Evolutionary conservation across 441 rosid genomes (phyloP).

Genomic region (Gossypium lobatum): DNA sequence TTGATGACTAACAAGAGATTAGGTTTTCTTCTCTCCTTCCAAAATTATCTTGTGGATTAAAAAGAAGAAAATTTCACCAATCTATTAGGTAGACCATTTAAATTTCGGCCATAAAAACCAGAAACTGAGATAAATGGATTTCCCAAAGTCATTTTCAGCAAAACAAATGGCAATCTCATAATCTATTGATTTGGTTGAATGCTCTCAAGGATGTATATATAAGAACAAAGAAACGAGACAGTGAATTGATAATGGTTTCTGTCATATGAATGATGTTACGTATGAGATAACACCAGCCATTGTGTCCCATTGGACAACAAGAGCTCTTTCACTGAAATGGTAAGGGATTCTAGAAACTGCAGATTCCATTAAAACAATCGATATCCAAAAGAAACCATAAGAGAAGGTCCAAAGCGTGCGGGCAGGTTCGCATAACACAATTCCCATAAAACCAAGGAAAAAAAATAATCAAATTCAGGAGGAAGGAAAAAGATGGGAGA

Average conservation of each 20-base stretch:
- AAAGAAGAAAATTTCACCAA: background rate
- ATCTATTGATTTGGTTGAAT: background rate
- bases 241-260: background rate
- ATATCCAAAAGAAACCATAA: background rate
- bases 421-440: background rate
- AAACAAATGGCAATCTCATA: background rate
- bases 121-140: background rate
- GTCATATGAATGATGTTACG: background rate
- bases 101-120: background rate
- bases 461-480: background rate
- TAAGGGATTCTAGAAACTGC: background rate
- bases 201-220: background rate
- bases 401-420: background rate
- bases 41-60: background rate
- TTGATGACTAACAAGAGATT: background rate
- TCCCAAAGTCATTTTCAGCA: background rate
- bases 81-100: background rate
- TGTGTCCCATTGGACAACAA: background rate
- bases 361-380: background rate
- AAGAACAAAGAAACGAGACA: background rate
- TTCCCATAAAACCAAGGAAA: background rate
- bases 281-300: background rate
- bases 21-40: background rate
- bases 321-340: background rate
- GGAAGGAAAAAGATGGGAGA: slow-evolving; percentile 17